These are phyloP conservation scores for Penicillium soppii DNA, from an alignment of 495 filamentous ascomycete genomes.

Conservation along the genomic window DNA sequence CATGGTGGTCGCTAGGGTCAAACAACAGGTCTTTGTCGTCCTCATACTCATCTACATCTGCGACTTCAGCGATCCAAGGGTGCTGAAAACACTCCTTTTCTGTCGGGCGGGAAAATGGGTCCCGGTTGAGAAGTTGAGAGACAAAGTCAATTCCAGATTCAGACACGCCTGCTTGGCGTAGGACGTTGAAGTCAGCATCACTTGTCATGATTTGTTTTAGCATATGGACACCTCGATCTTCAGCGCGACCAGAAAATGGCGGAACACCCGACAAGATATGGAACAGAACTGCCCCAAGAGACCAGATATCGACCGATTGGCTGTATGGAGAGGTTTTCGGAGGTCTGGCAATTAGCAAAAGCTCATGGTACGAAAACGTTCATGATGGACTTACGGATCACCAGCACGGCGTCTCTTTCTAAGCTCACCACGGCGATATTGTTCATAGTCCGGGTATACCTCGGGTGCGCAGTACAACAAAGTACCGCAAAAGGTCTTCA, in stretches of 20 bases:
- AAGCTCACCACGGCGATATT: slow-evolving; percentile 39
- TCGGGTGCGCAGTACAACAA: slow-evolving; percentile 95
- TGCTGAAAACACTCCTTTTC: slow-evolving; percentile 63
- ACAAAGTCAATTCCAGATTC: slow-evolving; percentile 68
- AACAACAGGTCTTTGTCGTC: slow-evolving; percentile 47
- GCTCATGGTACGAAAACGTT: not conserved
- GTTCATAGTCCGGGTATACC: slow-evolving; percentile 82
- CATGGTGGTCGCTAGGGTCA: slow-evolving; percentile 53
- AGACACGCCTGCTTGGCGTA: slow-evolving; percentile 58
- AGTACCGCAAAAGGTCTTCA: slow-evolving; percentile 95
- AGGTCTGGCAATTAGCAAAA: slow-evolving; percentile 31
- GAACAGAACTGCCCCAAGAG: slow-evolving; percentile 86
- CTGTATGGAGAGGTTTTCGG: slow-evolving; percentile 64
- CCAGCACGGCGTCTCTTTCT: slow-evolving; percentile 53
- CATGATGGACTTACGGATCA: slow-evolving; percentile 40
- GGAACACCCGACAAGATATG: slow-evolving; percentile 71
- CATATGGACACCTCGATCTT: slow-evolving; percentile 59
- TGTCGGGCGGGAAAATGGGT: slow-evolving; percentile 66
- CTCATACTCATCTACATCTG: slow-evolving; percentile 40
- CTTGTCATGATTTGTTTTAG: slow-evolving; percentile 81
- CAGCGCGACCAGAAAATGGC: slow-evolving; percentile 69
- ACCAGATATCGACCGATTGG: slow-evolving; percentile 93
- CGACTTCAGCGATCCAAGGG: slow-evolving; percentile 61
- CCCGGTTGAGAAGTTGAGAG: slow-evolving; percentile 68
- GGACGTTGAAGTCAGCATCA: slow-evolving; percentile 58